Base-by-base conservation (phyloP, 176 grass and related monocot species). In the Aegilops bicornis region DNA sequence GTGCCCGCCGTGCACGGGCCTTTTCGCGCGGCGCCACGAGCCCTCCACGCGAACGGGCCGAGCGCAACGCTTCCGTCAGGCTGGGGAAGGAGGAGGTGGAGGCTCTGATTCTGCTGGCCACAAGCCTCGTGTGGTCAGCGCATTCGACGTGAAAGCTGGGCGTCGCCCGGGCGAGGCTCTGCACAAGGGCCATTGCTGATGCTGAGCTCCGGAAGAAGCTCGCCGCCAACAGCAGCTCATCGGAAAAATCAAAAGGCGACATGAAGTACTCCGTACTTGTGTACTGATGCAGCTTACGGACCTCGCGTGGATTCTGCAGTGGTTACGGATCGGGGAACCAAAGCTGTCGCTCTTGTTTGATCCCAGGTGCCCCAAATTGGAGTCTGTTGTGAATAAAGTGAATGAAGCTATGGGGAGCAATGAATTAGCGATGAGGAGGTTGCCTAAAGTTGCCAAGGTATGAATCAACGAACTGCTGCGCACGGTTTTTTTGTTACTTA, bases 1-100 rank as follows among this genome's bases (percentile, higher is more conserved):
- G 86, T 95, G 36, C 91, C 91, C 10, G 59, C 89, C 1, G 71
- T 91, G 62, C 73, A 92, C 61, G 93, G 93, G 8, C 75, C 86
- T 60, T 95, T 98, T 71, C 89, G 96, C 14, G 78, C 90, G 81
- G 87, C 91, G 16, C 91, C 93, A 78, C 92, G 87, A 12, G 67
- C 36, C 2, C 93, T 98, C 31, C 91, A 93, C 82, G 73, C 65
- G 5, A 77, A 81, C n/a, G 30, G 30, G 30, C 2, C 30, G 30
- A 31, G 30, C 86, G 93, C 81, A 90, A 95, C 48, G 81, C 93
- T 16, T 69, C 82, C 0, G 85, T 91, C 82, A 97, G 91, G 84
- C 25, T 92, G 62, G 89, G 86, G 60, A 97, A 95, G 37, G 88
- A 93, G 81, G 82, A 79, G 43, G 43, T 13, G 11, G 43, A 45